Evolutionary conservation across 2,329 filamentous ascomycete species (phyloP), one percentile per base, ranked within the genome.

Genomic region (Capronia coronata): DNA sequence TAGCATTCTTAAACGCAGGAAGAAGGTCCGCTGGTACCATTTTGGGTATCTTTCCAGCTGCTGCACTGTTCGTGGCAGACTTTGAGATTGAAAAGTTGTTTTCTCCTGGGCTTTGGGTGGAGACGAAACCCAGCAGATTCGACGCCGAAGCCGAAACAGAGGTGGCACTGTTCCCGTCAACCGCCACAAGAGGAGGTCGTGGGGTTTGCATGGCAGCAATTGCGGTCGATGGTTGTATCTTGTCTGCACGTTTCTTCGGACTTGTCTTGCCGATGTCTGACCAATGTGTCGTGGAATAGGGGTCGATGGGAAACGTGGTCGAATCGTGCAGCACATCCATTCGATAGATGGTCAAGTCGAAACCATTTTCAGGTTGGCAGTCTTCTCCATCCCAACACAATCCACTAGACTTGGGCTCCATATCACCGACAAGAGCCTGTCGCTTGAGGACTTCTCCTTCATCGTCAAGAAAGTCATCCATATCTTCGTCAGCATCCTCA

Each of bases 401-500:
- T 0, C 91, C 93, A 2, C 82, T 87, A 63, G 78, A 86, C 35
- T 85, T 73, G 0, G 89, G 87, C 62, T 90, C 80, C 61, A 94
- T 75, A 57, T 87, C 82, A 23, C 82, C 80, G 25, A 72, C 78
- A 61, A 78, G 71, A 5, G 77, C 66, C 69, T 83, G 67, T 64
- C 78, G 71, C 72, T 78, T 76, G 65, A 74, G 56, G 68, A 72
- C 64, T 67, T 93, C 87, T 46, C 94, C 87, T 4, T 87, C 87
- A 60, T 94, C 87, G 59, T 95, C 90, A 1, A 96, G 73, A 62
- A 96, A 96, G 14, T 82, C 90, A 2, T 88, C 87, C 82, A 95
- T 85, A 52, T 94, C 89, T 55, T 87, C 85, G 13, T 87, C 85
- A n/a, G 81, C 84, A 9, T 79, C 80, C 3, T 78, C 75, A 47